A percentile compares a stretch with the other conserved stretches of the same genome.
phyloP scores from a whole-genome alignment of 2,329 filamentous ascomycete genomes.

The Colletotrichum acutatum region DNA sequence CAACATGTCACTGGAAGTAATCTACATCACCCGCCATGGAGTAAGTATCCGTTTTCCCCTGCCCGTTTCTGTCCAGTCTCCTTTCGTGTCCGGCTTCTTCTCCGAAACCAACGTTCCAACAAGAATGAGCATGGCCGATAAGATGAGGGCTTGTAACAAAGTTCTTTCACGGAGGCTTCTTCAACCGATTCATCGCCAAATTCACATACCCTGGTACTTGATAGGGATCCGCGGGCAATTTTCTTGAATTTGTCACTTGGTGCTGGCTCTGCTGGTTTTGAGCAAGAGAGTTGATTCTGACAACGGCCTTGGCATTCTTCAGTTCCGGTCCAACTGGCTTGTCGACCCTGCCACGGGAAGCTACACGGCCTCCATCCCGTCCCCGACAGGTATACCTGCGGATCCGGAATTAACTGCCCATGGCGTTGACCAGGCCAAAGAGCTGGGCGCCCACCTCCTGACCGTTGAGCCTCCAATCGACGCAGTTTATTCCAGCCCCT shows the following conservation, averaged over 20 bases:
- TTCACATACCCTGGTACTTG: not conserved
- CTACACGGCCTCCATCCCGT: slow-evolving; percentile 78
- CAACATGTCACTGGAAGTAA: slow-evolving; percentile 73
- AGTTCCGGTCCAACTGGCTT: slow-evolving; percentile 93
- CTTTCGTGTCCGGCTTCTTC: slow-evolving; percentile 23
- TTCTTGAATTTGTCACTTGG: not conserved
- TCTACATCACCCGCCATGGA: slow-evolving; percentile 80
- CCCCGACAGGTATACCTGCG: slow-evolving; percentile 87
- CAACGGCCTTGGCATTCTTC: slow-evolving; percentile 16
- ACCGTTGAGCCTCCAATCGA: slow-evolving; percentile 75
- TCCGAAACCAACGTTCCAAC: slow-evolving; percentile 26
- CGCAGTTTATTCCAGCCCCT: slow-evolving; percentile 84
- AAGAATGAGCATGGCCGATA: not conserved
- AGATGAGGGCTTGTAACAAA: not conserved
- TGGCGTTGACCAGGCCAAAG: slow-evolving; percentile 83
- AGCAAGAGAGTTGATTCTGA: slow-evolving; percentile 25
- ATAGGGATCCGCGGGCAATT: not conserved
- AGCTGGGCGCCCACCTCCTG: slow-evolving; percentile 76
- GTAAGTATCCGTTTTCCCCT: slow-evolving; percentile 59
- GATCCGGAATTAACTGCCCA: slow-evolving; percentile 90
- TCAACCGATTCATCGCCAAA: not conserved
- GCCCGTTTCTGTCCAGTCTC: slow-evolving; percentile 22
- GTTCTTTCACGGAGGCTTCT: not conserved
- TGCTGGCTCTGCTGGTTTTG: slow-evolving; percentile 7
- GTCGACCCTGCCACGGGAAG: slow-evolving; percentile 83